phyloP scores from a whole-genome alignment of 805 yeast species.

The Nadsonia fulvescens region DNA sequence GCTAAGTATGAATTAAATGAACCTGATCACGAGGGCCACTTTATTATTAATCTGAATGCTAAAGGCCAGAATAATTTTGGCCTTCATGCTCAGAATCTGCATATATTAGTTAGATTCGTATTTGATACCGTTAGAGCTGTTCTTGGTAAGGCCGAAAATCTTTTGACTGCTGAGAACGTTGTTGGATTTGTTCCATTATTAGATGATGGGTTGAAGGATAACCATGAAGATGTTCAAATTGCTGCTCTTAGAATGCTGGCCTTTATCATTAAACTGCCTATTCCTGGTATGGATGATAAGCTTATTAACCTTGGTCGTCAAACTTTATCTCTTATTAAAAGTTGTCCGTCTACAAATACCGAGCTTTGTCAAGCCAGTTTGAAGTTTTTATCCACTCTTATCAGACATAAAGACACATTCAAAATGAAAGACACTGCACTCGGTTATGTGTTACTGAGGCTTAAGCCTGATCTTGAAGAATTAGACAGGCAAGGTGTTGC shows the following conservation, averaged over 20 bases:
- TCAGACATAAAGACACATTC: conserved; percentile 51
- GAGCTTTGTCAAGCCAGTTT: conserved; percentile 69
- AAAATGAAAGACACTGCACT: conserved; percentile 52
- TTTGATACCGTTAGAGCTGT: conserved; percentile 61
- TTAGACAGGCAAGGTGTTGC: conserved; percentile 81
- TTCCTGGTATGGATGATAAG: conserved; percentile 29
- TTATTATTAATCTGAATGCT: conserved; percentile 53
- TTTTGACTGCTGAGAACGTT: conserved; percentile 42
- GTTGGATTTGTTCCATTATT: conserved; percentile 61
- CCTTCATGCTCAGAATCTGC: conserved; percentile 34
- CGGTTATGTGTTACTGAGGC: conserved; percentile 49
- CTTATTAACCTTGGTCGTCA: conserved; percentile 14
- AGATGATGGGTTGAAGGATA: conserved; percentile 39
- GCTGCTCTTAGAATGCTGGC: conserved; percentile 49
- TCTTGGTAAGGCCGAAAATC: conserved; percentile 39
- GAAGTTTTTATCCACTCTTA: conserved; percentile 50
- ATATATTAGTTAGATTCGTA: conserved; percentile 54
- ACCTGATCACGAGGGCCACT: conserved; percentile 34
- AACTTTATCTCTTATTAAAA: conserved; percentile 38
- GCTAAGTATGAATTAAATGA: conserved; percentile 14
- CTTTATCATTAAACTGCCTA: conserved; percentile 40
- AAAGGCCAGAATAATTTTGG: conserved; percentile 7
- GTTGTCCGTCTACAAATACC: conserved; percentile 58
- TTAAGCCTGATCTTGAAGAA: conserved; percentile 78
- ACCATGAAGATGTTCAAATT: conserved; percentile 59